Base-by-base conservation (phyloP, 257 asterid species). In the Ilex aquifolium region DNA sequence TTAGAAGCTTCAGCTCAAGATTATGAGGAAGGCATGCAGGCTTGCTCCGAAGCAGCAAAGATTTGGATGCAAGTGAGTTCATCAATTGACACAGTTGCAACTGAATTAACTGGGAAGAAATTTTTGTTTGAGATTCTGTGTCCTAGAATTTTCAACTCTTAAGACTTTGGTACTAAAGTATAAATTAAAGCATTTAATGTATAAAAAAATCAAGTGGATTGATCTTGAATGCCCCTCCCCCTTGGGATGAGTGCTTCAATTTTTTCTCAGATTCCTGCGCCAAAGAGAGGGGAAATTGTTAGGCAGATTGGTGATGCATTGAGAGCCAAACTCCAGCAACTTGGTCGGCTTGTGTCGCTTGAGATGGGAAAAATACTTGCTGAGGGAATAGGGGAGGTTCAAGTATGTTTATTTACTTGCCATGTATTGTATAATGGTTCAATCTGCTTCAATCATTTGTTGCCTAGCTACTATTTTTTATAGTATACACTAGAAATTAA, bases 301-400 rank as follows among this genome's bases (percentile, higher is more conserved):
- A 86, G 99, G 76, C 99, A 93, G 83, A 90, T 93, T 59, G 99
- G 99, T 70, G 99, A 93, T 73, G 95, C 99, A 16, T 73, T 93
- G 66, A 80, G 99, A 72, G 74, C 79, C 61, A 87, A 93, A 69
- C 95, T 93, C 51, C 83, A 82, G 62, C 80, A 81, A 65, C 95
- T 93, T 65, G 99, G 99, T 44, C 90, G 95, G 65, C 96, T 93
- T 66, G 88, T 93, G 68, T 93, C 99, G 21, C 92, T 93, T 68
- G 99, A 93, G 74, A 87, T 93, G 97, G 99, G 99, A 64, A 93
- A 93, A 75, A 93, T 90, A 70, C 85, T 93, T 6, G 89, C 99
- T 1, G 99, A 93, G 82, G 99, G 99, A 73, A 81, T 93, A 9
- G 99, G 99, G 77, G 99, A 90, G 78, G 96, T 90, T 76, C 99